Percentiles rank a stretch among this genome's conserved stretches.
These are phyloP conservation scores for Durio zibethinus DNA, from an alignment of 345 rosid species.

Conservation along the genomic window DNA sequence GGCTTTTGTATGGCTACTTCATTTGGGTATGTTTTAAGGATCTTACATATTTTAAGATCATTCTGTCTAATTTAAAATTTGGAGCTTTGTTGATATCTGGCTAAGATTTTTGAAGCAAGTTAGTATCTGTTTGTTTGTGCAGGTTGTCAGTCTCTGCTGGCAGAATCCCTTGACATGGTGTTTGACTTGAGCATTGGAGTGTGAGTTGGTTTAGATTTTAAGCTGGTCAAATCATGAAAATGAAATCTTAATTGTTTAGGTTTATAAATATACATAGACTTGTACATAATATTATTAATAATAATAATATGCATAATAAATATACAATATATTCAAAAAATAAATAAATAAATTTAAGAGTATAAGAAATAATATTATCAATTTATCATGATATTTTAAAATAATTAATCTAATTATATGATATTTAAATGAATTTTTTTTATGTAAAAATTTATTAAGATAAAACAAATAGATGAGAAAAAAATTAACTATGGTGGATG, in stretches of 20 bases:
- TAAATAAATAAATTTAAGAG: no score
- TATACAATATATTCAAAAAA: no score
- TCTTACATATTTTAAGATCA: not conserved
- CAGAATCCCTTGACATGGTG: not conserved
- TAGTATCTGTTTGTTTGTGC: not conserved
- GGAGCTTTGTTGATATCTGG: slow-evolving; percentile 2
- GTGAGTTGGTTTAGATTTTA: not conserved
- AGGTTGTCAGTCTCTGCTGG: not conserved
- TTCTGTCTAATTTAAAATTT: not conserved
- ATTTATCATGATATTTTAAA: no score
- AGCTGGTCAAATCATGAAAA: not conserved
- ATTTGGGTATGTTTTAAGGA: not conserved
- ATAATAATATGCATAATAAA: no score
- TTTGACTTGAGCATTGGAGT: not conserved
- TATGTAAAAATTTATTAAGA: no score
- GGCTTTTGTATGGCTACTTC: not conserved
- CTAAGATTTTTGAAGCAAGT: not conserved
- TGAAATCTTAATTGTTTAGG: not conserved
- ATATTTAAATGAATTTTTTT: no score
- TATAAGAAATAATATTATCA: no score
- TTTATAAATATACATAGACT: no score
- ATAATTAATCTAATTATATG: no score
- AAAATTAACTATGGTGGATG: no score
- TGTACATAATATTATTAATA: no score
- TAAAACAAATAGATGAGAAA: no score